Base-by-base conservation (phyloP, 805 yeast species). In the Tanozyma kutaoensis region DNA sequence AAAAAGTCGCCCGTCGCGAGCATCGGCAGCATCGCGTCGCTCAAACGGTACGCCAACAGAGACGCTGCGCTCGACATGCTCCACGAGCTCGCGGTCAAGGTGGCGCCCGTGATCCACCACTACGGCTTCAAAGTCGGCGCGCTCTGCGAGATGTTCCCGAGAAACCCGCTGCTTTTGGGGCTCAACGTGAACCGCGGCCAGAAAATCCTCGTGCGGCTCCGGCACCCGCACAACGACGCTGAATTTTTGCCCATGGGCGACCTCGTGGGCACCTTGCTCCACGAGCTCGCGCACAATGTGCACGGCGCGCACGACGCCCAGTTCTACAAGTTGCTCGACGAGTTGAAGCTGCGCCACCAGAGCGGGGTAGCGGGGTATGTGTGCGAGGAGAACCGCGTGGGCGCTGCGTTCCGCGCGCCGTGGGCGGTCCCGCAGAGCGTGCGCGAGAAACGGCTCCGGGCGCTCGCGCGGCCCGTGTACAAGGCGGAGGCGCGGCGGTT, bases 131-230 rank as follows among this genome's bases (percentile, higher is more conserved):
- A 66, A 28, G 88, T 86, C 2, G 73, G 72, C 1, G 53, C 66
- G 0, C 47, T 88, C 11, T 69, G 78, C 35, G 97, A 88, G 48
- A 80, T 88, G 68, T 77, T 58, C 35, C 97, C 97, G 3, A 74
- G 66, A 34, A 61, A 69, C 40, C 57, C 66, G 3, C 50, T 62
- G 11, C 52, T 88, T 13, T 52, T 86, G 9, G 97, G 97, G 0
- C 52, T 85, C 36, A 88, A 88, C 48, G 84, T 84, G 6, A 82
- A 82, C 44, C 51, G 52, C 5, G 97, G 97, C 1, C 56, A 56
- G 32, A 78, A 77, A 45, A 72, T 88, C 12, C 63, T 76, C 45
- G 43, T 88, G 8, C 48, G 96, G 31, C 54, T 88, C 20, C 58
- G 97, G 30, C 64, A 66, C 17, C 69, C 72, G 5, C 47, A 54